Conservation (phyloP, 257 asterid genomes). For the Przewalskia tangutica region DNA sequence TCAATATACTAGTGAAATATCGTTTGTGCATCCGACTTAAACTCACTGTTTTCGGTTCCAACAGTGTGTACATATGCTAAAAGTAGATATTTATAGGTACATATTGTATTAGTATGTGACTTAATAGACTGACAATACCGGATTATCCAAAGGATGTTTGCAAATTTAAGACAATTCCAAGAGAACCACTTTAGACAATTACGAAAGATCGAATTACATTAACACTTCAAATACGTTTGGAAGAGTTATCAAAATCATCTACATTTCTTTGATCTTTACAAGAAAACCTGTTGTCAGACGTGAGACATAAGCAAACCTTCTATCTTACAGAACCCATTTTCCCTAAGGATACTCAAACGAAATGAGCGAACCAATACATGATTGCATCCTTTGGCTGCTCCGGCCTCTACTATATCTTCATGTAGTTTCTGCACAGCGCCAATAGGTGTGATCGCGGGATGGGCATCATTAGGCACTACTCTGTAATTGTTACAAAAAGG, state of each 20-base stretch:
- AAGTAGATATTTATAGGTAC: too few species aligned
- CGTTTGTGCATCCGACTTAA: neutral
- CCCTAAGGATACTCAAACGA: neutral
- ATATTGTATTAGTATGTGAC: too few species aligned
- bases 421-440: neutral
- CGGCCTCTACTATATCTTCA: neutral
- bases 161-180: neutral
- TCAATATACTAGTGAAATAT: neutral
- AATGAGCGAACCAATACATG: neutral
- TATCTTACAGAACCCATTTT: conserved; percentile 15
- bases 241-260: conserved; percentile 5
- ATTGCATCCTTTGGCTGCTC: neutral
- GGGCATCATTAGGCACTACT: conserved; percentile 2
- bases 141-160: neutral
- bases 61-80: too few species aligned
- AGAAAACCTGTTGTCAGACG: conserved; percentile 4
- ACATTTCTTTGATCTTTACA: conserved; percentile 13
- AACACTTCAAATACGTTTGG: neutral
- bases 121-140: neutral
- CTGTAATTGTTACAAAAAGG: neutral
- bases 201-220: conserved; percentile 5
- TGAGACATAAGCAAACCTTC: neutral
- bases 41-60: too few species aligned
- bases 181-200: neutral
- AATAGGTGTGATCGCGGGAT: neutral